Conservation (phyloP, 441 rosid genomes). For the Populus trichocarpa region DNA sequence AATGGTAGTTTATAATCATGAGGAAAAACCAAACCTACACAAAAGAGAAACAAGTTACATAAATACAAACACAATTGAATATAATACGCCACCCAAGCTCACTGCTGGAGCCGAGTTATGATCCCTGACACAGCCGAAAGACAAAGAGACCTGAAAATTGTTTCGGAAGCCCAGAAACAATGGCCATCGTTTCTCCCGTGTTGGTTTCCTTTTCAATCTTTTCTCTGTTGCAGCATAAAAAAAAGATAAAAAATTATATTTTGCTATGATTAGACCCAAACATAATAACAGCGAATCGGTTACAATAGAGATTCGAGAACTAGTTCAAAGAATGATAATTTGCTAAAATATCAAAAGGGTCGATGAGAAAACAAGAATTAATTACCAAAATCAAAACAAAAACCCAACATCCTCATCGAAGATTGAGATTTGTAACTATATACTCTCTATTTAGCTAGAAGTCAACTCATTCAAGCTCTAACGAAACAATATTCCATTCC, state of each 20-base stretch:
- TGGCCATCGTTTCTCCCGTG: too few relatives aligned
- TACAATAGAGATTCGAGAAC: too few relatives aligned
- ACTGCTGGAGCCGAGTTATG: too few relatives aligned
- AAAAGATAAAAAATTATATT: too few relatives aligned
- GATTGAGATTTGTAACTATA: background rate
- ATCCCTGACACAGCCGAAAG: background rate
- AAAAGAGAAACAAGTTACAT: background rate
- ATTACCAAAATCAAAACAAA: background rate
- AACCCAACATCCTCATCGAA: background rate
- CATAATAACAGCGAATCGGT: too few relatives aligned
- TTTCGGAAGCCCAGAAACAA: background rate
- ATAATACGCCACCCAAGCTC: background rate
- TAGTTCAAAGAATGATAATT: background rate
- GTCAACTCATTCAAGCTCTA: background rate
- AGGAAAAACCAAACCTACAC: constrained; percentile 25
- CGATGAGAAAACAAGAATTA: too few relatives aligned
- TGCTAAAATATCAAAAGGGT: constrained; percentile 3
- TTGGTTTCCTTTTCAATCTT: too few relatives aligned
- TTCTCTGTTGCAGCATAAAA: too few relatives aligned
- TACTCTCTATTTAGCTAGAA: background rate
- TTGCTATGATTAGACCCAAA: too few relatives aligned
- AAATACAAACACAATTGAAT: background rate
- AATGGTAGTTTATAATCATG: constrained; percentile 9
- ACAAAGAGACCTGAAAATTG: constrained; percentile 27
- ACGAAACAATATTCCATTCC: background rate